Evolutionary conservation across 2,329 filamentous ascomycete species (phyloP).

Genomic region (Paracorniculantispora psalliotae): DNA sequence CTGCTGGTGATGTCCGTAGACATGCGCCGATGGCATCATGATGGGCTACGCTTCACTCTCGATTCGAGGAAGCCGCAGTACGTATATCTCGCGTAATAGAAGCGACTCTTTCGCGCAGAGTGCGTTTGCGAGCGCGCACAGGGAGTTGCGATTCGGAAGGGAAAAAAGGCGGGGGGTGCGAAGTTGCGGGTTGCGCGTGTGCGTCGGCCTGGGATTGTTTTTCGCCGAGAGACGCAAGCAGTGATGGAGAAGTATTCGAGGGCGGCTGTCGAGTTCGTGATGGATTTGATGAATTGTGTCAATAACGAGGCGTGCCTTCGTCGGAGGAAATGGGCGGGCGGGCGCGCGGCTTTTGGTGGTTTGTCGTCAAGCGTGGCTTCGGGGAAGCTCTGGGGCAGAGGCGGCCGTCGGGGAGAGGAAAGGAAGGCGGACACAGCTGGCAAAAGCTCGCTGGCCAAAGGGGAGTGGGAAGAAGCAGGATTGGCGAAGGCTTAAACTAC

Average conservation of each 20-base stretch:
- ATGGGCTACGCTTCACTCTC: background rate
- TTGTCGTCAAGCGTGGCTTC: background rate
- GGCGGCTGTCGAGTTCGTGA: no score
- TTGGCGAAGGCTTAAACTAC: background rate
- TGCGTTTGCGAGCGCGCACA: no score
- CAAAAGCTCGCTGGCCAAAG: constrained; percentile 1
- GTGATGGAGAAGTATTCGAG: no score
- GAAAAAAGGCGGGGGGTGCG: background rate
- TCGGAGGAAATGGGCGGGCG: background rate
- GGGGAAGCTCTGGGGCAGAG: background rate
- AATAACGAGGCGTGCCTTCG: no score
- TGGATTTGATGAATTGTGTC: no score
- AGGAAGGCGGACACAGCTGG: constrained; percentile 1
- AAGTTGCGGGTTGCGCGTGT: background rate
- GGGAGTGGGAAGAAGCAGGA: background rate
- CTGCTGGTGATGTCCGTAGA: constrained; percentile 65
- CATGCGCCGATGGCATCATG: constrained; percentile 60
- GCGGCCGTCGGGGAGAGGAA: background rate
- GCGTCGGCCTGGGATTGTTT: background rate
- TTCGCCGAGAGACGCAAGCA: background rate
- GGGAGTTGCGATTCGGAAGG: no score
- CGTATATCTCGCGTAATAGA: background rate
- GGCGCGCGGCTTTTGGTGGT: background rate
- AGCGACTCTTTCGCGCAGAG: background rate
- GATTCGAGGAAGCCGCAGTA: background rate